Evolutionary conservation across 1,284 basidiomycete genomes (phyloP).

Genomic region (Puccinia polysora): DNA sequence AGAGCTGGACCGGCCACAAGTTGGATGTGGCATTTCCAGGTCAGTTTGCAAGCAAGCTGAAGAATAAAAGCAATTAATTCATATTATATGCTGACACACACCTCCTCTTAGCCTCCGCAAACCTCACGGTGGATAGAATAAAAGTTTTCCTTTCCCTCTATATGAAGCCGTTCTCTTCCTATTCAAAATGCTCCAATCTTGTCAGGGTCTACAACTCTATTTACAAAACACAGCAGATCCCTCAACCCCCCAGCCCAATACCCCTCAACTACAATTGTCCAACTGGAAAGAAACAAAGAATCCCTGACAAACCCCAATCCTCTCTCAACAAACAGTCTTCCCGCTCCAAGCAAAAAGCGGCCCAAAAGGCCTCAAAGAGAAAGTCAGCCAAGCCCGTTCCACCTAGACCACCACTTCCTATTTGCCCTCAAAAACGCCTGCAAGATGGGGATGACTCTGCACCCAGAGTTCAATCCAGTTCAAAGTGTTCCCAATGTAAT

Average conservation of each 20-base stretch:
- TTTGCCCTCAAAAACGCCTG: too few species aligned
- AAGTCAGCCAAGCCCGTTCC: too few species aligned
- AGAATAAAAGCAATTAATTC: not conserved
- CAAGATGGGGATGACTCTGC: too few species aligned
- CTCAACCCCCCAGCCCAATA: not conserved
- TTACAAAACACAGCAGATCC: too few species aligned
- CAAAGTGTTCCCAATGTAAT: too few species aligned
- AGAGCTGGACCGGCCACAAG: not conserved
- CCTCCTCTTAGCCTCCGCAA: not conserved
- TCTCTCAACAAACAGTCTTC: too few species aligned
- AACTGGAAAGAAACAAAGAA: not conserved
- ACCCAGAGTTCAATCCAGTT: too few species aligned
- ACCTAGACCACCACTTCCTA: too few species aligned
- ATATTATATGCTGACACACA: not conserved
- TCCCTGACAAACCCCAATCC: too few species aligned
- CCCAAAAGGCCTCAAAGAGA: too few species aligned
- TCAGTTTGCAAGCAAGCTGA: not conserved
- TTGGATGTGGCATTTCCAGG: not conserved
- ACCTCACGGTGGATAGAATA: not conserved
- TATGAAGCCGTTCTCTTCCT: not conserved
- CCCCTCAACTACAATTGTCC: not conserved
- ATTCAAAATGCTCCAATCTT: not conserved
- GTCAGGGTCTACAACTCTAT: not conserved
- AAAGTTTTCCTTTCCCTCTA: not conserved
- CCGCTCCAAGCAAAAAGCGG: too few species aligned